Evolutionary conservation across 73 alveolate genomes (phyloP), one percentile per base, ranked within the genome.

Genomic region (Urostyla sp.): DNA sequence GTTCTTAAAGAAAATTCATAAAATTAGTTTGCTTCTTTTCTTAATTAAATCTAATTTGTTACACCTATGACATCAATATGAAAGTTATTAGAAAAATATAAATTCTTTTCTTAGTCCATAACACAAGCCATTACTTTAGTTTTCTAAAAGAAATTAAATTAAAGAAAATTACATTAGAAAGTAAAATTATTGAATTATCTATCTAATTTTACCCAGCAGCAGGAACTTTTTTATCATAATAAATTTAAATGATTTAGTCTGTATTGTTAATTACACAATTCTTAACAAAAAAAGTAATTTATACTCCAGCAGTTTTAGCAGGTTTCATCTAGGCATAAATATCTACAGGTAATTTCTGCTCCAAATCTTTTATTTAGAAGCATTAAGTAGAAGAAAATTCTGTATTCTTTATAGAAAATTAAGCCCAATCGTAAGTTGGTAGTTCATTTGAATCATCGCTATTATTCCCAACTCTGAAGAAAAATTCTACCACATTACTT

Each of bases 191-290:
- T 46, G 83, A 69, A 55, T 69, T 69, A 49, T 69, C 83, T 48
- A 69, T 54, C 26, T 52, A 1, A 0, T 24, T 2, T 30, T 69
- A 46, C 1, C 83, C 83, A 13, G 83, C 83, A 1, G 83, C 83
- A 23, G 83, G 83, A 5, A 27, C 2, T n/a, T 69, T 69, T 16
- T 48, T 69, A 49, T 69, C 78, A 57, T 75, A 75, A 46, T 56
- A 75, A 20, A 75, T 50, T 16, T 24, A 66, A 4, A 53, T 10
- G 15, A 40, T 55, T 44, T 55, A 27, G 57, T 56, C 74, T 15
- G 78, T 55, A 32, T 75, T 55, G 54, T 75, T 75, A 31, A 75
- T 75, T n/a, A 75, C 34, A 3, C 36, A 52, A 44, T 55, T 75
- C 52, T 45, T 75, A 5, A 55, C 78, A 37, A 36, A 75, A 28